Evolutionary conservation across 495 filamentous ascomycete species (phyloP).

Genomic region (Chaetomium tenue): DNA sequence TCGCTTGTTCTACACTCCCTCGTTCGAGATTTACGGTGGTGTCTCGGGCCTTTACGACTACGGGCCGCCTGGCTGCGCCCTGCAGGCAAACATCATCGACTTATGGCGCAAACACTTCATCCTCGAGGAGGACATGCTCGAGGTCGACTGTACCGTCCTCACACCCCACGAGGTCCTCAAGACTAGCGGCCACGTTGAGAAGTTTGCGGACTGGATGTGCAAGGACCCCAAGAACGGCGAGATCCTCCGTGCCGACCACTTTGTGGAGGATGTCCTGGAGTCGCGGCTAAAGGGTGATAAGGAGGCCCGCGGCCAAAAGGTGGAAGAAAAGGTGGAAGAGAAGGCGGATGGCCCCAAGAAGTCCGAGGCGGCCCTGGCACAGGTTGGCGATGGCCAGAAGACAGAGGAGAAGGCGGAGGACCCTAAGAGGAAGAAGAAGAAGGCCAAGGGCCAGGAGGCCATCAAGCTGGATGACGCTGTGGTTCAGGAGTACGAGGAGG

Average conservation of each 20-base stretch:
- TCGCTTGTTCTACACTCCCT: conserved; percentile 89
- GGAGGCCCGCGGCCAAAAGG: conserved; percentile 69
- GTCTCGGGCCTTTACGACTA: conserved; percentile 84
- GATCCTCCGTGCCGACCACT: conserved; percentile 91
- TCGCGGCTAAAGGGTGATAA: conserved; percentile 75
- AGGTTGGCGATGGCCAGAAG: conserved; percentile 71
- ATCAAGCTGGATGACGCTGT: conserved; percentile 65
- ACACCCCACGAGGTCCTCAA: conserved; percentile 90
- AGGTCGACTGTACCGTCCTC: conserved; percentile 81
- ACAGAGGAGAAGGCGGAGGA: conserved; percentile 61
- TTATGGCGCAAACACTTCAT: conserved; percentile 91
- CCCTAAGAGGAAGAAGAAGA: conserved; percentile 53
- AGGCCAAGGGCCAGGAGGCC: conserved; percentile 56
- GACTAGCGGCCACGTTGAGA: conserved; percentile 95
- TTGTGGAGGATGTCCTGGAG: conserved; percentile 92
- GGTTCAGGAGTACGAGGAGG: conserved; percentile 68
- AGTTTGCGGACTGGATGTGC: conserved; percentile 99
- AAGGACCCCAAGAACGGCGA: conserved; percentile 97
- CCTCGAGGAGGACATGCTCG: conserved; percentile 83
- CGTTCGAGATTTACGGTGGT: conserved; percentile 92
- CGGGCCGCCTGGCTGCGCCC: conserved; percentile 75
- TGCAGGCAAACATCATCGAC: conserved; percentile 85
- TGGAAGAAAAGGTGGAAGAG: too few species aligned
- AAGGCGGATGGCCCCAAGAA: conserved; percentile 56
- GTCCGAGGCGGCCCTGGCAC: not conserved